phyloP scores from a whole-genome alignment of 2,329 filamentous ascomycete species.

The Trichoderma koningii region DNA sequence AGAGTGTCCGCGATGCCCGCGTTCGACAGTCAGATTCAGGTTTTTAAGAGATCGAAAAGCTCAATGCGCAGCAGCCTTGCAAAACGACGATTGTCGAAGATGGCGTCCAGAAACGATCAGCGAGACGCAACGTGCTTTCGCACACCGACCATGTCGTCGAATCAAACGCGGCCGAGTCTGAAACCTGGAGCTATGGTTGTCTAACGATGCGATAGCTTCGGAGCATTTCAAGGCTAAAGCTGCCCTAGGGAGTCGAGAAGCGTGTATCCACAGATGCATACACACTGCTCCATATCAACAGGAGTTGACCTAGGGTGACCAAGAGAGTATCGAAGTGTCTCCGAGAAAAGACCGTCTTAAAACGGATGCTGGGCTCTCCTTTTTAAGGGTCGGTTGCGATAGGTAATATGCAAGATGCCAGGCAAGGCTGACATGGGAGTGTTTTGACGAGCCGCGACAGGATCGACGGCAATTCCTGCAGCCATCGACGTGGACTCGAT shows the following conservation, averaged over 20 bases:
- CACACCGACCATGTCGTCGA: constrained; percentile 1
- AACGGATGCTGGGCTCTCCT: constrained; percentile 53
- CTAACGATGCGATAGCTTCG: constrained; percentile 11
- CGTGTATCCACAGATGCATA: constrained; percentile 29
- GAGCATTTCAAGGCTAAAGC: not conserved
- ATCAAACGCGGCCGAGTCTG: constrained; percentile 7
- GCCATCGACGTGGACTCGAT: not conserved
- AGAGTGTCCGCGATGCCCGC: not conserved
- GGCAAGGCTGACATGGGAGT: constrained; percentile 63
- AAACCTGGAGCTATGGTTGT: constrained; percentile 9
- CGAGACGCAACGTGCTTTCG: constrained; percentile 1
- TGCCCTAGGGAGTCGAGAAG: not conserved
- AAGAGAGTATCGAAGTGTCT: constrained; percentile 67
- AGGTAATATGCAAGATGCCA: constrained; percentile 61
- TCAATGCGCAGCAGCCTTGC: not conserved
- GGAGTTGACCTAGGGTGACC: constrained; percentile 73
- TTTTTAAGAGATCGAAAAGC: not conserved
- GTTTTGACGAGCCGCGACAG: constrained; percentile 48
- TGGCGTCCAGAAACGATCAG: not conserved
- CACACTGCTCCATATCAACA: constrained; percentile 68
- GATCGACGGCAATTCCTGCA: not conserved
- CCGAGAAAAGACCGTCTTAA: constrained; percentile 82
- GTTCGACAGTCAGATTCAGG: not conserved
- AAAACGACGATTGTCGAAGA: not conserved
- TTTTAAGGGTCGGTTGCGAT: constrained; percentile 59